phyloP scores from a whole-genome alignment of 306 rosid genomes.

The Medicago arabica region DNA sequence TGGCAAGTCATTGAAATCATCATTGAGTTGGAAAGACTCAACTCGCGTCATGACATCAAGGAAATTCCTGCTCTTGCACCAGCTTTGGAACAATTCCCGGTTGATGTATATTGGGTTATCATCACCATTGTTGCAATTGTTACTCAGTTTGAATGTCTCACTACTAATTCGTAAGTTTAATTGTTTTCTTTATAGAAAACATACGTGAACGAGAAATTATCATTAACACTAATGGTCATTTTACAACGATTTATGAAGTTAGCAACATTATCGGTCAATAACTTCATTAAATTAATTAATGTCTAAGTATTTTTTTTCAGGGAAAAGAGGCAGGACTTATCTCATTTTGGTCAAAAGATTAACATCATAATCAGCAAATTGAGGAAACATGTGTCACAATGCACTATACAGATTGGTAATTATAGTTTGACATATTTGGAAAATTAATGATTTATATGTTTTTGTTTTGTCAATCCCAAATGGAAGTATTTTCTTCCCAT shows the following conservation, averaged over 20 bases:
- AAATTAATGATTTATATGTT: not conserved
- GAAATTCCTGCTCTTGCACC: conserved; percentile 18
- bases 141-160: conserved; percentile 32
- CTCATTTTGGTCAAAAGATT: conserved; percentile 56
- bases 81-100: conserved; percentile 19
- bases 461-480: no score
- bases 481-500: not conserved
- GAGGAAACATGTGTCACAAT: conserved; percentile 40
- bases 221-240: no score
- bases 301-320: conserved; percentile 34
- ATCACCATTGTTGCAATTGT: conserved; percentile 54
- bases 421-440: not conserved
- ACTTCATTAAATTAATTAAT: no score
- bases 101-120: conserved; percentile 71
- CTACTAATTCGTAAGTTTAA: conserved; percentile 17
- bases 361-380: conserved; percentile 54
- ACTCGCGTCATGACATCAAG: conserved; percentile 42
- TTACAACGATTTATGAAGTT: not conserved
- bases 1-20: conserved; percentile 56
- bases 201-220: no score
- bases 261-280: not conserved
- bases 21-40: conserved; percentile 46
- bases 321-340: conserved; percentile 47
- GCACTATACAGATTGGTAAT: conserved; percentile 51
- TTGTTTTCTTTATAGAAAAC: not conserved